Percentiles rank a stretch among this genome's conserved stretches.
Conservation (phyloP, 129 eudicot species). For the Flaveria brownii region DNA sequence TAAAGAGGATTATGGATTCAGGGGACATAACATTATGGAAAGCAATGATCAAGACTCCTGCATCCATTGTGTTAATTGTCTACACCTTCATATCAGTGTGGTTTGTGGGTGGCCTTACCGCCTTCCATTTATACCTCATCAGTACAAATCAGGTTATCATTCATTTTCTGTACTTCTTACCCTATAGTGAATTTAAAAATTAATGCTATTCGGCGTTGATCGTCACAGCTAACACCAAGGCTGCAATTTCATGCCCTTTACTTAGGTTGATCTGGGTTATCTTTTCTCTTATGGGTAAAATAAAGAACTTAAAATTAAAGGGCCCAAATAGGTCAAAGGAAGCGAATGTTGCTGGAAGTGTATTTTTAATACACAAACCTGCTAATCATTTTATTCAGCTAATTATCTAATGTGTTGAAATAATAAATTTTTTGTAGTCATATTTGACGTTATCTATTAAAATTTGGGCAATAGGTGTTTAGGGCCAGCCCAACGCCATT, state of each 20-base stretch:
- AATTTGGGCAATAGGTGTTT: neutral
- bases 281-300: neutral
- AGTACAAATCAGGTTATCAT: constrained; percentile 86
- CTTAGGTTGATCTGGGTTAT: neutral
- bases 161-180: neutral
- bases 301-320: neutral
- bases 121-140: constrained; percentile 92
- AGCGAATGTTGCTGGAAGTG: constrained; percentile 1
- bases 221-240: neutral
- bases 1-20: constrained; percentile 68
- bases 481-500: neutral
- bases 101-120: constrained; percentile 99
- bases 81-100: constrained; percentile 96
- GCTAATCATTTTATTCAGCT: constrained; percentile 1
- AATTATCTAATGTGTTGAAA: constrained; percentile 2
- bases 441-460: neutral
- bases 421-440: neutral
- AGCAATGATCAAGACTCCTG: constrained; percentile 96
- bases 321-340: neutral
- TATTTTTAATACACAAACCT: neutral
- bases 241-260: neutral
- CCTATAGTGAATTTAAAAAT: neutral
- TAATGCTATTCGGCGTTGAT: neutral
- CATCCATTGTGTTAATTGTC: constrained; percentile 81
- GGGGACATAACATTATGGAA: constrained; percentile 77